phyloP scores from a whole-genome alignment of 2,329 filamentous ascomycete genomes.

The Aspergillus calidoustus region DNA sequence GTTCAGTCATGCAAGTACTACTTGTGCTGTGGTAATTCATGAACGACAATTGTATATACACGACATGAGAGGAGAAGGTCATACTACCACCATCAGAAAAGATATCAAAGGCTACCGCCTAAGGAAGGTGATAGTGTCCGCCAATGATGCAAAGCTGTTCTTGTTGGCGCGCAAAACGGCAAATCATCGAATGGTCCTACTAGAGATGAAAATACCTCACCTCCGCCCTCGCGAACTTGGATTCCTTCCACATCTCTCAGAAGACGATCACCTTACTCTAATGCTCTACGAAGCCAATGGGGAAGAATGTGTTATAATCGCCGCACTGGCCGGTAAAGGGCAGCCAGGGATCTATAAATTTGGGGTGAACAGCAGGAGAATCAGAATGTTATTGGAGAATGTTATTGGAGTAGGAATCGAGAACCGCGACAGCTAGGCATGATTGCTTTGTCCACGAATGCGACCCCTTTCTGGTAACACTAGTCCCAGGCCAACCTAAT shows the following conservation, averaged over 20 bases:
- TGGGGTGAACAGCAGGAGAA: neutral
- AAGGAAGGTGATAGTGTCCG: neutral
- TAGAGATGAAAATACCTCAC: slow-evolving; percentile 2
- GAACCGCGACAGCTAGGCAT: no score
- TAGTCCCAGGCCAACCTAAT: neutral
- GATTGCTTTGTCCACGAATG: no score
- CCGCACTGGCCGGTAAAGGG: neutral
- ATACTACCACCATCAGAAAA: neutral
- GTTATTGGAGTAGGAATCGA: no score
- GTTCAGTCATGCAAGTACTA: neutral
- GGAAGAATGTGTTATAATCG: neutral
- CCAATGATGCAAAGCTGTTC: neutral
- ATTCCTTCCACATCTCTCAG: neutral
- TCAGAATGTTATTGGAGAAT: neutral
- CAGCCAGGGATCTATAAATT: slow-evolving; percentile 3
- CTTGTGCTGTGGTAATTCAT: neutral
- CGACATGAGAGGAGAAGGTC: neutral
- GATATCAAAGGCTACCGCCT: slow-evolving; percentile 9
- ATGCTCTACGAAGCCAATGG: neutral
- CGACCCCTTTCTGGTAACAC: no score
- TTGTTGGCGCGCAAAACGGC: neutral
- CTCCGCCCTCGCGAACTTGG: neutral
- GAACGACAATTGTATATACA: slow-evolving; percentile 6
- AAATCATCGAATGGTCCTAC: neutral
- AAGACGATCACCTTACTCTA: neutral